phyloP scores from a whole-genome alignment of 2,329 filamentous ascomycete species.

The Colletotrichum liriopes region DNA sequence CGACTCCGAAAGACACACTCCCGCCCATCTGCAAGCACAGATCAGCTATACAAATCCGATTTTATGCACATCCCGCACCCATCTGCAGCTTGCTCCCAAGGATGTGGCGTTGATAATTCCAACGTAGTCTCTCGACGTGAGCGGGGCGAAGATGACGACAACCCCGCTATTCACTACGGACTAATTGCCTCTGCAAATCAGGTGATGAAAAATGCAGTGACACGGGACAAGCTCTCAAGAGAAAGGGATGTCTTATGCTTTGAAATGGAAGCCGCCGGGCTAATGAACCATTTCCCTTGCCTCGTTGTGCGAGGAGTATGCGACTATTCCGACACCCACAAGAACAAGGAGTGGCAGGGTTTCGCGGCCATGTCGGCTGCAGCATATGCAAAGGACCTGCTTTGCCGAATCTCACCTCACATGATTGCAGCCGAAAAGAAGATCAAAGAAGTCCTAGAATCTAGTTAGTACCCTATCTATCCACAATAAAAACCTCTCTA shows the following conservation, averaged over 20 bases:
- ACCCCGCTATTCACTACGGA: conserved; percentile 44
- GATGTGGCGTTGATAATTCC: background rate
- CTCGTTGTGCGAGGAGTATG: conserved; percentile 58
- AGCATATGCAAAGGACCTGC: conserved; percentile 45
- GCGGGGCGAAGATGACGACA: background rate
- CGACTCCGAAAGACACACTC: background rate
- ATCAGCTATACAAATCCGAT: conserved; percentile 17
- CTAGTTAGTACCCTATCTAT: background rate
- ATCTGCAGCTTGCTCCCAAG: background rate
- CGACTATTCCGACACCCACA: conserved; percentile 59
- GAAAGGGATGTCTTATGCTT: conserved; percentile 46
- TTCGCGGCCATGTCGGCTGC: conserved; percentile 56
- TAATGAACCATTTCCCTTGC: conserved; percentile 51
- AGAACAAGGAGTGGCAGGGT: conserved; percentile 55
- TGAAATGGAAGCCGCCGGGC: conserved; percentile 52
- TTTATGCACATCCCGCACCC: background rate
- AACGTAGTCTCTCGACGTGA: background rate
- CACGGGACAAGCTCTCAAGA: conserved; percentile 50
- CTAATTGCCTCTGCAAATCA: conserved; percentile 52
- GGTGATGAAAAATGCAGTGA: conserved; percentile 54
- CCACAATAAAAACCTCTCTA: background rate
- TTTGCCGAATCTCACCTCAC: conserved; percentile 37
- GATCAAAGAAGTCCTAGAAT: conserved; percentile 8
- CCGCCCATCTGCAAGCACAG: background rate
- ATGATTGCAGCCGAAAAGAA: conserved; percentile 40